These are phyloP conservation scores for Thelonectria discophora DNA, from an alignment of 2,329 filamentous ascomycete genomes.

Conservation along the genomic window DNA sequence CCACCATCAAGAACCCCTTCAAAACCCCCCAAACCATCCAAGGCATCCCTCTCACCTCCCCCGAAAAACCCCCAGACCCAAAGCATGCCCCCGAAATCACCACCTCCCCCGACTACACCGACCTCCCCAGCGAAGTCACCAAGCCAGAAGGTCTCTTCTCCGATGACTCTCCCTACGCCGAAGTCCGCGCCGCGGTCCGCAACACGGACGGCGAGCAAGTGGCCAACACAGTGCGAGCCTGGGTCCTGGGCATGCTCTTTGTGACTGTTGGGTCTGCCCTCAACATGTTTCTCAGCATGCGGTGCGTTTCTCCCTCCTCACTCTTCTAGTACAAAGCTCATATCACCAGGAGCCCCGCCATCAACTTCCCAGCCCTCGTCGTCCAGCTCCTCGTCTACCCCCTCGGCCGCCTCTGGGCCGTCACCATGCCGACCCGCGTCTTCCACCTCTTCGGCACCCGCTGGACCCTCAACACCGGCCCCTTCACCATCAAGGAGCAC, in stretches of 20 bases:
- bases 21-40: neutral
- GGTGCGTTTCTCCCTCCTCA: constrained; percentile 39
- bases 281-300: constrained; percentile 58
- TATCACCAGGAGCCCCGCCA: constrained; percentile 41
- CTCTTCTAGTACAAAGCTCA: neutral
- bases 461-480: constrained; percentile 58
- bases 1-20: constrained; percentile 21
- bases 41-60: neutral
- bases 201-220: constrained; percentile 50
- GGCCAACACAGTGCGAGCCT: constrained; percentile 53
- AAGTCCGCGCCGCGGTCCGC: constrained; percentile 47
- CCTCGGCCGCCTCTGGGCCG: constrained; percentile 55
- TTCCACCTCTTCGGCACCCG: constrained; percentile 53
- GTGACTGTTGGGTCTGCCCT: constrained; percentile 56
- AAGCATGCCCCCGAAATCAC: constrained; percentile 3
- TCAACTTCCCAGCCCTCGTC: constrained; percentile 51
- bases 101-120: neutral
- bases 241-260: constrained; percentile 56
- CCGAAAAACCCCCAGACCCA: neutral
- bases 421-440: constrained; percentile 50
- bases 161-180: constrained; percentile 26
- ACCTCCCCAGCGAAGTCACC: constrained; percentile 6
- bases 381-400: constrained; percentile 54
- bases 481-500: constrained; percentile 64
- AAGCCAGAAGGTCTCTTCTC: constrained; percentile 12